Evolutionary conservation across 1,284 basidiomycete genomes (phyloP).

Genomic region (Veloboletus limbatus): DNA sequence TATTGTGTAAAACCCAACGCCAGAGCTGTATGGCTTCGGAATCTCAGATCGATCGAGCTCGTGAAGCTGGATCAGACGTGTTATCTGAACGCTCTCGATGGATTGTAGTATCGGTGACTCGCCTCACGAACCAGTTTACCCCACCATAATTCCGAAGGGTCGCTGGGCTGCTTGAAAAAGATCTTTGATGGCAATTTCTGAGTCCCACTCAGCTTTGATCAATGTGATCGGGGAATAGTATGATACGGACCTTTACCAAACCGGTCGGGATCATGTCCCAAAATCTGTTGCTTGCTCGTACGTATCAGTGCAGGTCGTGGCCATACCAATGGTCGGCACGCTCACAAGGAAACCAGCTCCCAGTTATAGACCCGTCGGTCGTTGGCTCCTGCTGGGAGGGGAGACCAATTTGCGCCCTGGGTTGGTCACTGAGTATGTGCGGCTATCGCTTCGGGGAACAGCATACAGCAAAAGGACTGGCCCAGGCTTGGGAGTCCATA

Average conservation of each 20-base stretch:
- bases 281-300: conserved; percentile 41
- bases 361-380: conserved; percentile 38
- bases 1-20: conserved; percentile 45
- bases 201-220: conserved; percentile 11
- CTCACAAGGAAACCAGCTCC: conserved; percentile 48
- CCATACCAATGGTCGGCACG: neutral
- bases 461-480: conserved; percentile 70
- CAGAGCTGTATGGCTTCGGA: conserved; percentile 35
- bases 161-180: conserved; percentile 35
- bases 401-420: conserved; percentile 68
- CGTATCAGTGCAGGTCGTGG: conserved; percentile 1
- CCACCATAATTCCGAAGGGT: conserved; percentile 47
- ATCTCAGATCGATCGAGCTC: conserved; percentile 37
- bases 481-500: conserved; percentile 55
- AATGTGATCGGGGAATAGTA: conserved; percentile 16
- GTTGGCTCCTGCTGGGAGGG: conserved; percentile 50
- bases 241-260: conserved; percentile 39
- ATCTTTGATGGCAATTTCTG: conserved; percentile 46
- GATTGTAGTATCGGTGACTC: conserved; percentile 20
- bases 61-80: conserved; percentile 36
- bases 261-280: conserved; percentile 49
- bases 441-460: neutral
- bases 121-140: conserved; percentile 50
- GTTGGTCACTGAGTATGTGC: neutral
- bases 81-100: neutral